A percentile compares a stretch with the other conserved stretches of the same genome.
These are phyloP conservation scores for Zygosaccharomyces sapae DNA, from an alignment of 1,139 yeast species.

Conservation along the genomic window DNA sequence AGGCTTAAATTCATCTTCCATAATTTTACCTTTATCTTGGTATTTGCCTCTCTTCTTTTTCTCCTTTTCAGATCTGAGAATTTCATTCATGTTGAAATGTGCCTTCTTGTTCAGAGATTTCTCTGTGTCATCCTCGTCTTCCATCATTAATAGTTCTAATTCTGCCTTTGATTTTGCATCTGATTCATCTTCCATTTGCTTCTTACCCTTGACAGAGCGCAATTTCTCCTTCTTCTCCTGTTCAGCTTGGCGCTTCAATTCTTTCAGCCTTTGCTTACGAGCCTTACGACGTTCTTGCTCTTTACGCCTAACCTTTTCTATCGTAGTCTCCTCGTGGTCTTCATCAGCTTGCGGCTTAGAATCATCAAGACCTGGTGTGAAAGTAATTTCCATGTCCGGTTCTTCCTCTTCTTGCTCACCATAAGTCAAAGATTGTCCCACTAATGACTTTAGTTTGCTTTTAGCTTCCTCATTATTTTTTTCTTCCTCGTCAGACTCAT, in stretches of 20 bases:
- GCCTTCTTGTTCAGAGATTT: constrained; percentile 40
- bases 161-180: constrained; percentile 56
- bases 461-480: constrained; percentile 42
- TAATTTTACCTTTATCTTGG: constrained; percentile 47
- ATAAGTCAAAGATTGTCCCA: constrained; percentile 45
- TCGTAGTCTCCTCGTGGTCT: constrained; percentile 64
- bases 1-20: constrained; percentile 61
- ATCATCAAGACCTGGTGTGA: constrained; percentile 81
- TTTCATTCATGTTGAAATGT: constrained; percentile 80
- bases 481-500: constrained; percentile 50
- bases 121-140: constrained; percentile 48
- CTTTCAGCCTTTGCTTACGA: constrained; percentile 70
- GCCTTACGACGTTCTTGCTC: constrained; percentile 88
- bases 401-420: constrained; percentile 54
- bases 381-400: constrained; percentile 92
- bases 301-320: constrained; percentile 78
- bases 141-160: constrained; percentile 69
- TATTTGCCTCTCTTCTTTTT: constrained; percentile 49
- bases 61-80: constrained; percentile 65
- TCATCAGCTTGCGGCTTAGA: constrained; percentile 36
- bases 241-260: constrained; percentile 45
- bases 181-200: constrained; percentile 22
- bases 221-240: constrained; percentile 39
- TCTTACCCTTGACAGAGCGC: constrained; percentile 28
- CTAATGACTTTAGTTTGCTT: constrained; percentile 62